A percentile compares a stretch with the other conserved stretches of the same genome.
Conservation (phyloP, 208 protist species). For the Crithidia thermophila region DNA sequence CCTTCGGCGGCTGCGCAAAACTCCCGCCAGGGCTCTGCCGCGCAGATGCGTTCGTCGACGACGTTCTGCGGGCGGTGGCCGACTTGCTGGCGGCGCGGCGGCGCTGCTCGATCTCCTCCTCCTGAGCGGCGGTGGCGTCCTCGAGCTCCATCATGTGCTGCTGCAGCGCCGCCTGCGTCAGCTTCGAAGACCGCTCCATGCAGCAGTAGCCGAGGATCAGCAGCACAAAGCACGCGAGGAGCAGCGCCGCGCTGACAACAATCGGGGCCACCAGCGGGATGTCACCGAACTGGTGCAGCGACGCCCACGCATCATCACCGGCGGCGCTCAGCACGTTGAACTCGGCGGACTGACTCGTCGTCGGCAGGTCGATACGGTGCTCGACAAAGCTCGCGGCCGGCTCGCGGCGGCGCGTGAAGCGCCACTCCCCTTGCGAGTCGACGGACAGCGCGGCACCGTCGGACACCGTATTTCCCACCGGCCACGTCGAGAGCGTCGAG, state of each 20-base stretch:
- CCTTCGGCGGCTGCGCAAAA: neutral
- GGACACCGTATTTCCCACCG: neutral
- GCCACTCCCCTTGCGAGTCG: conserved; percentile 26
- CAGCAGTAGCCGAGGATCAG: conserved; percentile 26
- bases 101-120: conserved; percentile 5
- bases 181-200: neutral
- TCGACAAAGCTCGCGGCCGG: conserved; percentile 19
- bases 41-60: too few relatives aligned
- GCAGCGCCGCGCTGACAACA: conserved; percentile 12
- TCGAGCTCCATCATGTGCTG: conserved; percentile 8
- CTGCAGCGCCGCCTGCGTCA: conserved; percentile 12
- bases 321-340: neutral
- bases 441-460: conserved; percentile 19
- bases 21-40: conserved; percentile 4
- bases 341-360: neutral
- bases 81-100: conserved; percentile 9
- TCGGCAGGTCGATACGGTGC: conserved; percentile 3
- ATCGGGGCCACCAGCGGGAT: conserved; percentile 26
- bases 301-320: neutral
- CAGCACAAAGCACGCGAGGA: conserved; percentile 17
- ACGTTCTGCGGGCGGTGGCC: too few relatives aligned
- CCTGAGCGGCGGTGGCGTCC: conserved; percentile 1
- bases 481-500: neutral
- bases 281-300: conserved; percentile 4
- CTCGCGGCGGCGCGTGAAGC: conserved; percentile 10